Evolutionary conservation across 345 rosid genomes (phyloP).

Genomic region (Cardamine resedifolia): DNA sequence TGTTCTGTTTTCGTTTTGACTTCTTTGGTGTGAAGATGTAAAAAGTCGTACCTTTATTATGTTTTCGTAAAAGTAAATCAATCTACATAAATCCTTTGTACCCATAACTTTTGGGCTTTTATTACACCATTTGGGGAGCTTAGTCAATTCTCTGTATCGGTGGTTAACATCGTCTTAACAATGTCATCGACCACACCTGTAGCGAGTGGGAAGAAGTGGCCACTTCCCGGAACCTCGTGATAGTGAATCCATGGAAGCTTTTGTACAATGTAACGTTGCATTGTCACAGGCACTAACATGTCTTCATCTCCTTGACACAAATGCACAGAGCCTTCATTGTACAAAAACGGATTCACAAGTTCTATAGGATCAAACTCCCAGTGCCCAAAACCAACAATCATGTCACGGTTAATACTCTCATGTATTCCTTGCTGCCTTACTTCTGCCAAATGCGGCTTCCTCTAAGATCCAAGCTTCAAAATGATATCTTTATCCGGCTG

Average conservation of each 20-base stretch:
- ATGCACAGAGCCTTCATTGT: constrained; percentile 53
- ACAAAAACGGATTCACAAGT: constrained; percentile 52
- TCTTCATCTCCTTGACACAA: constrained; percentile 82
- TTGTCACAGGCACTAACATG: constrained; percentile 46
- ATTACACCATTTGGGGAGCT: background rate
- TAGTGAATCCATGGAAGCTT: constrained; percentile 73
- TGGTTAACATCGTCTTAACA: constrained; percentile 46
- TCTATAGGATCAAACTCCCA: constrained; percentile 80
- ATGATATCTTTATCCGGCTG: constrained; percentile 41
- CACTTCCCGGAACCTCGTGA: constrained; percentile 59
- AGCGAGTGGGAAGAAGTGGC: constrained; percentile 47
- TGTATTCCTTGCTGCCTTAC: constrained; percentile 53
- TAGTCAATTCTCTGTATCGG: background rate
- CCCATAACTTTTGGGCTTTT: background rate
- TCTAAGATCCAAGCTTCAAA: constrained; percentile 4
- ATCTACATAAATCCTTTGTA: background rate
- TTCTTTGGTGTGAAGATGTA: constrained; percentile 15
- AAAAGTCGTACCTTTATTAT: background rate
- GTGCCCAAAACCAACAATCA: constrained; percentile 50
- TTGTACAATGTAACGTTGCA: constrained; percentile 50
- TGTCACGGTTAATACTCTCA: constrained; percentile 58
- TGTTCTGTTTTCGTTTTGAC: background rate
- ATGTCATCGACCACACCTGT: constrained; percentile 46
- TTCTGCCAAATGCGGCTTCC: constrained; percentile 41
- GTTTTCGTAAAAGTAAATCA: background rate